Evolutionary conservation across 2,329 filamentous ascomycete genomes (phyloP), one percentile per base, ranked within the genome.

Genomic region (Septoria linicola): DNA sequence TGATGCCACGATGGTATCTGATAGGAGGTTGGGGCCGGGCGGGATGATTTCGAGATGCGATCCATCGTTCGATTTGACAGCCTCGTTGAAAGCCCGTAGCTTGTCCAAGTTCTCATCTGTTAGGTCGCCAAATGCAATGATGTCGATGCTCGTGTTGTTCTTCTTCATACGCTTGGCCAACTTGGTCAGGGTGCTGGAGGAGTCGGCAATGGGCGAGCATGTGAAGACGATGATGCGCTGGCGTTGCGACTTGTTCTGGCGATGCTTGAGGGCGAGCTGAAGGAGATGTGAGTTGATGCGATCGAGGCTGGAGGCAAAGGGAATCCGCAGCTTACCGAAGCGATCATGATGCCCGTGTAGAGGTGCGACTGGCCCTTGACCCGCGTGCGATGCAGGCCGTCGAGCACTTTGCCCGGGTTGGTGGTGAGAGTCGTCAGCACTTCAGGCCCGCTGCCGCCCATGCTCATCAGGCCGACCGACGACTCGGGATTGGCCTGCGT

Each of bases 111-210:
- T 89, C 60, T 95, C 89, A 63, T 91, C 88, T 60, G 93, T 89
- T 46, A 96, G 80, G 64, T 99, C 92, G 61, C 93, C 93, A 65
- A 99, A 99, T 40, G 92, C 83, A 55, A 99, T 82, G 66, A 99
- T 92, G 72, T 99, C 93, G 67, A 99, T 88, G 55, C 85, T 88
- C 54, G 96, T 88, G 67, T 88, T 92, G 72, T 86, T 87, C 81
- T 99, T 99, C 83, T 97, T 97, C 90, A 97, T 95, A 76, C 93
- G 95, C 78, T 93, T 95, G 37, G 93, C 91, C 23, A 99, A 80
- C 68, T 89, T 88, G 57, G 91, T 81, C 43, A 99, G 82, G 47
- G 87, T 83, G 75, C 93, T 93, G 72, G 96, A 88, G 59, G 89
- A 86, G 68, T 99, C 93, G 56, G 84, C 80, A 66, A 97, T 85